Evolutionary conservation across 2,329 filamentous ascomycete genomes (phyloP).

Genomic region (Lasiodiplodia sp.): DNA sequence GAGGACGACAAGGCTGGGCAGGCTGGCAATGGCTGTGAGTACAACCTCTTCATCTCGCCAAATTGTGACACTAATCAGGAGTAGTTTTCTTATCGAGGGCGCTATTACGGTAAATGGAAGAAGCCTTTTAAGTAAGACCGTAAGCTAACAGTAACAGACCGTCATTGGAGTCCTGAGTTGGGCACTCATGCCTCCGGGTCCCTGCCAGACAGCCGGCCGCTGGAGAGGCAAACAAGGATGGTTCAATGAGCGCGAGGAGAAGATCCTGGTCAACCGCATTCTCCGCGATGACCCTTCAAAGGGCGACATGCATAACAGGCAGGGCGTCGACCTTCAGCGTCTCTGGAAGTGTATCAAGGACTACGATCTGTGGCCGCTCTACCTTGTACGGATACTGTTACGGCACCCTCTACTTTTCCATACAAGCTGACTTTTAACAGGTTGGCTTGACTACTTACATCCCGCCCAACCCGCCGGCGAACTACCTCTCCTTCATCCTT

Average conservation of each 20-base stretch:
- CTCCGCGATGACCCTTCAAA: conserved; percentile 34
- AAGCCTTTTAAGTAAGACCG: neutral
- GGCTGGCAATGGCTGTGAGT: conserved; percentile 60
- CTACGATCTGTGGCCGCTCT: conserved; percentile 50
- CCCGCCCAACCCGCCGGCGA: conserved; percentile 51
- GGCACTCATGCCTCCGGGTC: conserved; percentile 8
- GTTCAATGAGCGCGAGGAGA: conserved; percentile 23
- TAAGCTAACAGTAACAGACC: neutral
- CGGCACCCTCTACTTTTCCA: neutral
- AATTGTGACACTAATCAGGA: neutral
- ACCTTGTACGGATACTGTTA: conserved; percentile 31
- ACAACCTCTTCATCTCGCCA: conserved; percentile 10
- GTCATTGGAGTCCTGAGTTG: conserved; percentile 61
- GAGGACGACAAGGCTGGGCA: conserved; percentile 51
- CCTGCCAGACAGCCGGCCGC: conserved; percentile 17
- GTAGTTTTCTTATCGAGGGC: conserved; percentile 35
- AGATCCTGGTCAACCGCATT: conserved; percentile 27
- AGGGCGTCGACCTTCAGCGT: conserved; percentile 41
- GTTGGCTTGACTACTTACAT: conserved; percentile 50
- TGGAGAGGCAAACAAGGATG: conserved; percentile 17
- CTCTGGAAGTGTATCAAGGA: conserved; percentile 46
- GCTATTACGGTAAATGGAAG: conserved; percentile 53
- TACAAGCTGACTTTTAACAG: neutral
- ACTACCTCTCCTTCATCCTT: conserved; percentile 57
- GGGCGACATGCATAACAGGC: conserved; percentile 47